These are phyloP conservation scores for Poterioochromonas sp. DNA, from an alignment of 352 stramenopile genomes.

Conservation along the genomic window DNA sequence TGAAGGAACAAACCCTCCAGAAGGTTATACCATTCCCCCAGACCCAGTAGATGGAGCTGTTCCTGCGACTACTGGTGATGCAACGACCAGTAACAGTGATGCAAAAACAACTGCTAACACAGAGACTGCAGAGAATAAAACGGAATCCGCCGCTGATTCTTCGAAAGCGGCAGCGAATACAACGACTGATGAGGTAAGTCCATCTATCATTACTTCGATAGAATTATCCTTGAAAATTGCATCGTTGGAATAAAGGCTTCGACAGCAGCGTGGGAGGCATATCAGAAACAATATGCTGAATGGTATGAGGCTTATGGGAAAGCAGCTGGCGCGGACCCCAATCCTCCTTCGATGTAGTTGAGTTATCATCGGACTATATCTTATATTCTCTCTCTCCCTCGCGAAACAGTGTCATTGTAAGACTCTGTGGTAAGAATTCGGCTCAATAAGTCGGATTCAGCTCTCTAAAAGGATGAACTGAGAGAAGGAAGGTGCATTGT, in stretches of 20 bases:
- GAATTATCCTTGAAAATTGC: neutral
- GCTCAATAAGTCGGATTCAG: too few species aligned
- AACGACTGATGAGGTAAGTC: neutral
- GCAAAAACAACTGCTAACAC: neutral
- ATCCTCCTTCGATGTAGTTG: neutral
- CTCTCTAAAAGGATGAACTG: too few species aligned
- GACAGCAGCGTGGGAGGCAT: conserved; percentile 4
- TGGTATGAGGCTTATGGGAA: conserved; percentile 25
- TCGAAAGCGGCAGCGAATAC: neutral
- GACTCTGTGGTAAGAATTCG: too few species aligned
- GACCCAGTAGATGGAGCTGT: neutral
- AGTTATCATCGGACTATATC: neutral
- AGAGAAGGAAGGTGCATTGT: too few species aligned
- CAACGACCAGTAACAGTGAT: too few species aligned
- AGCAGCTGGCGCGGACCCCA: conserved; percentile 2
- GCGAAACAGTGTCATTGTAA: too few species aligned
- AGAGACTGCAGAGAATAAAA: too few species aligned
- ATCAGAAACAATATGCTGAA: conserved; percentile 12
- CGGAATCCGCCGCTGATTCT: neutral
- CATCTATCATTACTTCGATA: neutral
- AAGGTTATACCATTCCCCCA: conserved; percentile 34
- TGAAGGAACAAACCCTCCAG: conserved; percentile 52
- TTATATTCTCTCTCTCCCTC: too few species aligned
- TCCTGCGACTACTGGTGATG: neutral
- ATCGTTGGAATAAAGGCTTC: neutral